A percentile compares a stretch with the other conserved stretches of the same genome.
Evolutionary conservation across 192 early-diverging fungal genomes (phyloP).

Genomic region (Entomortierella parvispora): DNA sequence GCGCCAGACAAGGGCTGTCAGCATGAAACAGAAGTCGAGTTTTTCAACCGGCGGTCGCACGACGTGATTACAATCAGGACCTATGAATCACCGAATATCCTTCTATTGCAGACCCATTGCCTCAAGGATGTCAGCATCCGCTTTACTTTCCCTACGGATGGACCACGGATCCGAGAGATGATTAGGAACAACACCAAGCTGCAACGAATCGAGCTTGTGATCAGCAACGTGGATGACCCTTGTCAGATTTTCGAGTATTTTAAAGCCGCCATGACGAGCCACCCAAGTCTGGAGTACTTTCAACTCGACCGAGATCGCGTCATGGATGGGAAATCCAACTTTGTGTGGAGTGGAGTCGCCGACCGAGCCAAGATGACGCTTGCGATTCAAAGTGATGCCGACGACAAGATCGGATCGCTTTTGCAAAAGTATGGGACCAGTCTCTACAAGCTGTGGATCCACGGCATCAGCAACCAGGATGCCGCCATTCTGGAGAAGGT

Average conservation of each 20-base stretch:
- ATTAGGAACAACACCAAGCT: constrained; percentile 32
- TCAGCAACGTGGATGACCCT: constrained; percentile 22
- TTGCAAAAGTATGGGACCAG: constrained; percentile 36
- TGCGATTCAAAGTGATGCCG: constrained; percentile 19
- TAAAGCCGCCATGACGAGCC: constrained; percentile 24
- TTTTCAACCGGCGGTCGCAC: constrained; percentile 14
- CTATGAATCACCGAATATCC: constrained; percentile 4
- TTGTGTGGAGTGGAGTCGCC: constrained; percentile 31
- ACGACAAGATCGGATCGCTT: constrained; percentile 42
- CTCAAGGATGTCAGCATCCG: constrained; percentile 36
- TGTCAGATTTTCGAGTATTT: constrained; percentile 47
- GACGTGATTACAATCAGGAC: constrained; percentile 26
- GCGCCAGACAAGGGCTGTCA: neutral
- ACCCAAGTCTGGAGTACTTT: constrained; percentile 24
- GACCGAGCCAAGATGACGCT: constrained; percentile 42
- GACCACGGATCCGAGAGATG: constrained; percentile 40
- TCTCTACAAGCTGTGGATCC: constrained; percentile 21
- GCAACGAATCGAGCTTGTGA: constrained; percentile 18
- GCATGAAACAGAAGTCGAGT: constrained; percentile 7
- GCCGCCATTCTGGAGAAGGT: constrained; percentile 35
- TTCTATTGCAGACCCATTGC: constrained; percentile 11
- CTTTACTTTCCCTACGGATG: constrained; percentile 24
- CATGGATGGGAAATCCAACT: constrained; percentile 19
- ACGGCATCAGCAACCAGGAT: constrained; percentile 25
- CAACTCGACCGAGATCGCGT: constrained; percentile 24